Conservation (phyloP, 176 grass and related monocot genomes). For the Poa annua region DNA sequence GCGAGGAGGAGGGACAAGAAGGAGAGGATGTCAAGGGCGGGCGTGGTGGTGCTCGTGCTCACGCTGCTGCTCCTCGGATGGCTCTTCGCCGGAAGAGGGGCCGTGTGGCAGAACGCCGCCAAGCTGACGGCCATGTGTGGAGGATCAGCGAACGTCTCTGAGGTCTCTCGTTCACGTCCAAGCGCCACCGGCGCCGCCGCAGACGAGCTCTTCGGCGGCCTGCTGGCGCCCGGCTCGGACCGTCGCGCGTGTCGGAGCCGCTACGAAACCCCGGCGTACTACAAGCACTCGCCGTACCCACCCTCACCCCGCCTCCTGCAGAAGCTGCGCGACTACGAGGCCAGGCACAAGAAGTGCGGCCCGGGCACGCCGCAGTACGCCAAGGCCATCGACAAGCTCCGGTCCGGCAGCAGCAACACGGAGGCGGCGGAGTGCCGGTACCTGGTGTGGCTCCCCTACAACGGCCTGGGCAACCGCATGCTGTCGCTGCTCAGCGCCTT, state of each 20-base stretch:
- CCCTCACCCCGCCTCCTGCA: conserved; percentile 46
- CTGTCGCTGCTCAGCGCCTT: conserved; percentile 51
- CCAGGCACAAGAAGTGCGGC: conserved; percentile 52
- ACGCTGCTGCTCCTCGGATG: conserved; percentile 34
- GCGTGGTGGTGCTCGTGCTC: conserved; percentile 36
- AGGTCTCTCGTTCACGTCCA: not conserved
- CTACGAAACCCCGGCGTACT: conserved; percentile 33
- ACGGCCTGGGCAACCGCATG: conserved; percentile 71
- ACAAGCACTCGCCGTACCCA: conserved; percentile 33
- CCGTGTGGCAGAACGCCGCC: conserved; percentile 39
- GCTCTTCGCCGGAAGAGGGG: not conserved
- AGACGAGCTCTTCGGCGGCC: conserved; percentile 52
- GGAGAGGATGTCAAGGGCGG: not conserved
- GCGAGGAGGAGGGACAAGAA: conserved; percentile 12
- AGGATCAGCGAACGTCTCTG: not conserved
- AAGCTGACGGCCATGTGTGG: conserved; percentile 3
- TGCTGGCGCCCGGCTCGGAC: conserved; percentile 33
- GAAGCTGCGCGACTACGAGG: conserved; percentile 63
- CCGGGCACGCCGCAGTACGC: conserved; percentile 55
- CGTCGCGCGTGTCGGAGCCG: conserved; percentile 52
- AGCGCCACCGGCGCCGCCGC: not conserved
- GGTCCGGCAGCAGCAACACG: conserved; percentile 24
- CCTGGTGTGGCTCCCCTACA: conserved; percentile 52
- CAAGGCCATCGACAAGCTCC: conserved; percentile 44
- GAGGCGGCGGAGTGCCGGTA: conserved; percentile 49